Evolutionary conservation across 169 alveolate species (phyloP).

Genomic region (Nephromyces sp.): DNA sequence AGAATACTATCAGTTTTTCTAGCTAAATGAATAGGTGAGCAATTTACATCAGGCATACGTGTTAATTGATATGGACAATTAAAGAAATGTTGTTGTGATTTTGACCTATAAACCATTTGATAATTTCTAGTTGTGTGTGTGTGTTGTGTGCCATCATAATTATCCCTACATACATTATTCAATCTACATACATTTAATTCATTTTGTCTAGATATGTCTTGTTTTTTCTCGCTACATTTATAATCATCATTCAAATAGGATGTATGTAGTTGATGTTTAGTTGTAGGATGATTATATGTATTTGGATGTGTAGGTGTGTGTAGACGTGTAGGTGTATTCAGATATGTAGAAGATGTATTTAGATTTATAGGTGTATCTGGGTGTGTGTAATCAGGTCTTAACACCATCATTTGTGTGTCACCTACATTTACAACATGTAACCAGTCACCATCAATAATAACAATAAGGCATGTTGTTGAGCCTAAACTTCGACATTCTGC

Average conservation of each 20-base stretch:
- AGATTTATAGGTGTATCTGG: too few relatives aligned
- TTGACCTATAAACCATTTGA: constrained; percentile 42
- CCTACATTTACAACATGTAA: constrained; percentile 49
- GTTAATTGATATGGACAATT: constrained; percentile 65
- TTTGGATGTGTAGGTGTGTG: too few relatives aligned
- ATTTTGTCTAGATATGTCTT: too few relatives aligned
- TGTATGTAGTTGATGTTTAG: too few relatives aligned
- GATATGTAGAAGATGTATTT: neutral
- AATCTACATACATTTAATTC: too few relatives aligned
- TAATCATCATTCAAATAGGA: too few relatives aligned
- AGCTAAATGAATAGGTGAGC: constrained; percentile 37
- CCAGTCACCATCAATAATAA: constrained; percentile 35
- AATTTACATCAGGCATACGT: constrained; percentile 52
- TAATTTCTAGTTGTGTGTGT: constrained; percentile 24
- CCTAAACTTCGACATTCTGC: constrained; percentile 45
- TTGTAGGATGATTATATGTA: neutral
- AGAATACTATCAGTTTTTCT: constrained; percentile 42
- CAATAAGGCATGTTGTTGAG: constrained; percentile 49
- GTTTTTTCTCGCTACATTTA: too few relatives aligned
- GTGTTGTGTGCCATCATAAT: neutral
- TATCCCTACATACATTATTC: neutral
- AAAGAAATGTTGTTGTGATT: constrained; percentile 56
- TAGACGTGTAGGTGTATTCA: neutral
- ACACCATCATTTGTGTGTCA: constrained; percentile 41
- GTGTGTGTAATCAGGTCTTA: constrained; percentile 16